Conservation (phyloP, 371 early-diverging fungal genomes). For the Saksenaea vasiformis region DNA sequence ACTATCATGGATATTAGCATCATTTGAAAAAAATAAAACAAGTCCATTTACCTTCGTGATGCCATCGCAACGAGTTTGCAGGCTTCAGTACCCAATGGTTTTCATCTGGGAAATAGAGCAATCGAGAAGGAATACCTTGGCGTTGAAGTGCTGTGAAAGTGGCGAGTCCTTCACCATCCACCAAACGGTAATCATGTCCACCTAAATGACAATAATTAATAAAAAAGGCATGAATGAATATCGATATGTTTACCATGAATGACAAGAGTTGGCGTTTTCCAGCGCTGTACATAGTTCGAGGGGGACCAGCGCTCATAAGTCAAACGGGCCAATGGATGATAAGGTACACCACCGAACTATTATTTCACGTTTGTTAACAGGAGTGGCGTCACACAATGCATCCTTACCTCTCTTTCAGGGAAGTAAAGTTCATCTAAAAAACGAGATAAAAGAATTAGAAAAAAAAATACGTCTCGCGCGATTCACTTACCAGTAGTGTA, state of each 20-base stretch:
- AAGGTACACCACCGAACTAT: slow-evolving; percentile 74
- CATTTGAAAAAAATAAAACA: not conserved
- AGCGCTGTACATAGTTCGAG: slow-evolving; percentile 67
- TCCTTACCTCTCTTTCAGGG: slow-evolving; percentile 69
- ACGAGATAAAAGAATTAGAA: not conserved
- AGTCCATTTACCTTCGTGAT: slow-evolving; percentile 55
- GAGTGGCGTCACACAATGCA: not conserved
- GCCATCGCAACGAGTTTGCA: slow-evolving; percentile 78
- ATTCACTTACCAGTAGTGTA: slow-evolving; percentile 55
- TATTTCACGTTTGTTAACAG: not conserved
- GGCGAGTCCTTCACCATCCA: slow-evolving; percentile 70
- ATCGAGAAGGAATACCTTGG: slow-evolving; percentile 67
- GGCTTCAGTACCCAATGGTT: slow-evolving; percentile 80
- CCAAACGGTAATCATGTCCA: slow-evolving; percentile 68
- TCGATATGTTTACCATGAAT: slow-evolving; percentile 64
- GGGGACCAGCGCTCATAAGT: slow-evolving; percentile 75
- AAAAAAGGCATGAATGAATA: not conserved
- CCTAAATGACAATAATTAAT: slow-evolving; percentile 18
- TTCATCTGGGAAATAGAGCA: slow-evolving; percentile 85
- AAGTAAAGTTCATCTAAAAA: slow-evolving; percentile 87
- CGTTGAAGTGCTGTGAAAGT: slow-evolving; percentile 83
- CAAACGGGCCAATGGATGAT: slow-evolving; percentile 47
- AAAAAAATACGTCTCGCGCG: not conserved
- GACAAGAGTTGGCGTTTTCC: slow-evolving; percentile 83
- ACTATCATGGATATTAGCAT: slow-evolving; percentile 8